A percentile compares a stretch with the other conserved stretches of the same genome.
These are phyloP conservation scores for Pouteria glomerata DNA, from an alignment of 148 eudicot genomes.

Conservation along the genomic window DNA sequence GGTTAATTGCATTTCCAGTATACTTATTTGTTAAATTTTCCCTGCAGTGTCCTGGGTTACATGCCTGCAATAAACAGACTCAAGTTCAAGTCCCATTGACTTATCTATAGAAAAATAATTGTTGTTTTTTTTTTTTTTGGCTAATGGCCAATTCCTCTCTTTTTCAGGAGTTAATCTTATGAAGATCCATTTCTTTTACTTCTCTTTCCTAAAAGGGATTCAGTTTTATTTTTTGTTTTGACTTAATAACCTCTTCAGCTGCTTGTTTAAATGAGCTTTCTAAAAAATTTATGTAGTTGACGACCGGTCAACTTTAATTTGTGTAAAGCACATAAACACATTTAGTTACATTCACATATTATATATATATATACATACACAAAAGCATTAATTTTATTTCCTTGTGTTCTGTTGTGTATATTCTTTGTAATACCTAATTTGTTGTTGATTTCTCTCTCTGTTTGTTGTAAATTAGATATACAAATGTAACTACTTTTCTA, in stretches of 20 bases:
- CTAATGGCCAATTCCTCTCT: neutral
- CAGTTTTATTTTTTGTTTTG: neutral
- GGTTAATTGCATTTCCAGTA: slow-evolving; percentile 23
- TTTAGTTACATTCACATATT: neutral
- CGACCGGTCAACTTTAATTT: neutral
- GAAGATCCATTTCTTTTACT: neutral
- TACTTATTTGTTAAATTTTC: too few species aligned
- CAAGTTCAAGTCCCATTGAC: too few species aligned
- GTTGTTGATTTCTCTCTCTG: neutral
- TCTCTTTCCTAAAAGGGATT: neutral
- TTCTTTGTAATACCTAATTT: neutral
- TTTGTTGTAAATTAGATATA: too few species aligned
- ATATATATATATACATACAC: too few species aligned
- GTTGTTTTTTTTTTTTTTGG: neutral
- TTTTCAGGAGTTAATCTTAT: neutral
- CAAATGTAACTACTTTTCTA: neutral
- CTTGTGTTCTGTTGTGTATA: neutral
- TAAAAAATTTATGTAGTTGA: neutral
- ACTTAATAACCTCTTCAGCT: neutral
- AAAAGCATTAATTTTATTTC: too few species aligned
- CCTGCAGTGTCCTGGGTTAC: too few species aligned
- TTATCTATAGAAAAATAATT: too few species aligned
- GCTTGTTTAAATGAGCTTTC: neutral
- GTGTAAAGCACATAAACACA: neutral
- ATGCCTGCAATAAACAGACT: too few species aligned